phyloP scores from a whole-genome alignment of 192 early-diverging fungal genomes.

The Coemansia sp. region DNA sequence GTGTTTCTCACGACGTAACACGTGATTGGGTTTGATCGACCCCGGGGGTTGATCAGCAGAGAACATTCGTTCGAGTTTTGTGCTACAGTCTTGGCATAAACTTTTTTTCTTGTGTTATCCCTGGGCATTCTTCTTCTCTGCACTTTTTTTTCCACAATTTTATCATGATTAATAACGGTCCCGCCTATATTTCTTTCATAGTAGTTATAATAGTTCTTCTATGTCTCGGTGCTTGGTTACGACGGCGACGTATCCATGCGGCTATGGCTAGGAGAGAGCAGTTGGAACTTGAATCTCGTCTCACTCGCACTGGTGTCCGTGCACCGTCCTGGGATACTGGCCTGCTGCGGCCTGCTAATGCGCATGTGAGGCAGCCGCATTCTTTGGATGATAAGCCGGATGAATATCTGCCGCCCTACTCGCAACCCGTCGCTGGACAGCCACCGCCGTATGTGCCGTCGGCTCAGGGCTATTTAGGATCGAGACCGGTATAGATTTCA shows the following conservation, averaged over 20 bases:
- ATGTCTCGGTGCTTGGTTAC: not conserved
- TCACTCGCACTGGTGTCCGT: not conserved
- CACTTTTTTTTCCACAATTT: slow-evolving; percentile 4
- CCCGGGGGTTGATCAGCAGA: not conserved
- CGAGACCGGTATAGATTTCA: not conserved
- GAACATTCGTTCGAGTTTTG: not conserved
- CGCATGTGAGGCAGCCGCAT: not conserved
- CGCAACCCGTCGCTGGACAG: not conserved
- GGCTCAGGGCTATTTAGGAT: not conserved
- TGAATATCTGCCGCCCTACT: slow-evolving; percentile 32
- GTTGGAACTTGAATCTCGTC: not conserved
- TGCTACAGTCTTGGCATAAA: not conserved
- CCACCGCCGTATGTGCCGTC: slow-evolving; percentile 1
- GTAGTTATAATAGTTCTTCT: slow-evolving; percentile 2
- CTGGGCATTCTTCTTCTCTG: not conserved
- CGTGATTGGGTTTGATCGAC: slow-evolving; percentile 1
- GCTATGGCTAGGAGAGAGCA: not conserved
- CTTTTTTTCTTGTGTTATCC: not conserved
- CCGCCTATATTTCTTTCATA: slow-evolving; percentile 16
- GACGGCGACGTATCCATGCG: slow-evolving; percentile 10
- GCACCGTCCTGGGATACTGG: not conserved
- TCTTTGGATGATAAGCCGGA: slow-evolving; percentile 2
- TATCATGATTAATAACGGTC: not conserved
- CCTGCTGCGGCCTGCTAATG: not conserved
- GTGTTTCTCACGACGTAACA: not conserved